Conservation (phyloP, 495 filamentous ascomycete genomes). For the Hypoxylon lenormandii region DNA sequence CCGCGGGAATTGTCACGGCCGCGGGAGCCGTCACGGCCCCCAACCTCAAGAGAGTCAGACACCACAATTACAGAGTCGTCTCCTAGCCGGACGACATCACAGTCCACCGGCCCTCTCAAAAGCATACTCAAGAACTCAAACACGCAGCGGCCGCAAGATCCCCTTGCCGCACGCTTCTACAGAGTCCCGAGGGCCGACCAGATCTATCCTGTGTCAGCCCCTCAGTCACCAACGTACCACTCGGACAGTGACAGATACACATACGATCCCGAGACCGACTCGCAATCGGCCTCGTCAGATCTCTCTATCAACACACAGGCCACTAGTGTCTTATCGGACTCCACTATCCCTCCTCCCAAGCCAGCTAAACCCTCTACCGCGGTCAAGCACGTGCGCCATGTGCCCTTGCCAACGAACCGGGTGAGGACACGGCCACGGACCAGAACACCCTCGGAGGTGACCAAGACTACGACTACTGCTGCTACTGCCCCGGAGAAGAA, state of each 20-base stretch:
- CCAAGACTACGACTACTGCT: constrained; percentile 29
- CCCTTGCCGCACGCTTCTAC: constrained; percentile 50
- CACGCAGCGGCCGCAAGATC: constrained; percentile 35
- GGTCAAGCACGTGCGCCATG: constrained; percentile 52
- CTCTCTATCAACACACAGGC: constrained; percentile 61
- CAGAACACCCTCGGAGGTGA: constrained; percentile 46
- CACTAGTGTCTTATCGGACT: constrained; percentile 55
- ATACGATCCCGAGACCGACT: constrained; percentile 55
- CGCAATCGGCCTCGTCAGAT: constrained; percentile 58
- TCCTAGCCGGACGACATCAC: constrained; percentile 36
- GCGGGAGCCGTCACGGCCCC: constrained; percentile 41
- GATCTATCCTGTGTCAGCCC: constrained; percentile 27
- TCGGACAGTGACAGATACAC: constrained; percentile 49
- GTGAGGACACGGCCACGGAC: constrained; percentile 52
- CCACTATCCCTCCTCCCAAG: constrained; percentile 50
- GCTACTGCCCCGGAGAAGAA: constrained; percentile 44
- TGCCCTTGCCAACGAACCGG: constrained; percentile 37
- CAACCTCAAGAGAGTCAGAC: constrained; percentile 43
- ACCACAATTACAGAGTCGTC: constrained; percentile 34
- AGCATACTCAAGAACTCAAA: constrained; percentile 50
- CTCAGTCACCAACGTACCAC: constrained; percentile 46
- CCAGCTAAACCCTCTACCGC: constrained; percentile 44
- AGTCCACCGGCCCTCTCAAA: constrained; percentile 37
- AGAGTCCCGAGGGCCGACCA: constrained; percentile 42
- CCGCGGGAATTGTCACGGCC: constrained; percentile 4